phyloP scores from a whole-genome alignment of 108 stramenopile genomes.

The Mediolabrus comicus region DNA sequence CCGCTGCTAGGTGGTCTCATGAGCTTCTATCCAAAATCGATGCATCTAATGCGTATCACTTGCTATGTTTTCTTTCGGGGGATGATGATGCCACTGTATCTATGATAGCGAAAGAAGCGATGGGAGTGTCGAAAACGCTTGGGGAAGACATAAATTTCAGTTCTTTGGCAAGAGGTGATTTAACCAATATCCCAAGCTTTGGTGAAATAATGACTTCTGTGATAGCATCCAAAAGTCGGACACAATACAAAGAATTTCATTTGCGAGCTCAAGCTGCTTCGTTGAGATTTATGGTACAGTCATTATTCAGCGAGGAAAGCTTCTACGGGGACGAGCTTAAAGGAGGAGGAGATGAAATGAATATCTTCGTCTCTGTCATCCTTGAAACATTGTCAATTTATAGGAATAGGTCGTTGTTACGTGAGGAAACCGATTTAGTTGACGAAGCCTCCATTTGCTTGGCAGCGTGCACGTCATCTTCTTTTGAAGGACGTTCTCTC shows the following conservation, averaged over 20 bases:
- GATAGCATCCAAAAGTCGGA: constrained; percentile 37
- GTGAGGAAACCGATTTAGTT: constrained; percentile 47
- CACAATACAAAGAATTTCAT: constrained; percentile 57
- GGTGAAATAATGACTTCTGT: constrained; percentile 40
- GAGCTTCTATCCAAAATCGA: constrained; percentile 61
- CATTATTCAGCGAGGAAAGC: constrained; percentile 57
- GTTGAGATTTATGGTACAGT: constrained; percentile 59
- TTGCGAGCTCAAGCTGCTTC: constrained; percentile 58
- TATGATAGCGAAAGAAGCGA: constrained; percentile 60
- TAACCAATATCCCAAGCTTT: constrained; percentile 48
- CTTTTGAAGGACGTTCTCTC: constrained; percentile 45
- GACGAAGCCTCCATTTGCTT: constrained; percentile 65
- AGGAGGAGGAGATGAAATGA: constrained; percentile 23
- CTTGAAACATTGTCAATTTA: constrained; percentile 40
- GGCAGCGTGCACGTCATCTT: constrained; percentile 45
- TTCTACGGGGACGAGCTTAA: constrained; percentile 61
- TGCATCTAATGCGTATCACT: constrained; percentile 55
- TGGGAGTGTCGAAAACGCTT: constrained; percentile 46
- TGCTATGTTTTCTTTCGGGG: constrained; percentile 77
- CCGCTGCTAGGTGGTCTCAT: constrained; percentile 73
- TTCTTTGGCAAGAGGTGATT: background rate
- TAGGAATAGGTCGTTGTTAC: constrained; percentile 16
- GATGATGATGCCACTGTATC: constrained; percentile 75
- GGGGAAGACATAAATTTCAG: constrained; percentile 29
- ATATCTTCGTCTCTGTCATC: constrained; percentile 41